These are phyloP conservation scores for Akanthomyces uredinophilus DNA, from an alignment of 2,329 filamentous ascomycete genomes.

Conservation along the genomic window DNA sequence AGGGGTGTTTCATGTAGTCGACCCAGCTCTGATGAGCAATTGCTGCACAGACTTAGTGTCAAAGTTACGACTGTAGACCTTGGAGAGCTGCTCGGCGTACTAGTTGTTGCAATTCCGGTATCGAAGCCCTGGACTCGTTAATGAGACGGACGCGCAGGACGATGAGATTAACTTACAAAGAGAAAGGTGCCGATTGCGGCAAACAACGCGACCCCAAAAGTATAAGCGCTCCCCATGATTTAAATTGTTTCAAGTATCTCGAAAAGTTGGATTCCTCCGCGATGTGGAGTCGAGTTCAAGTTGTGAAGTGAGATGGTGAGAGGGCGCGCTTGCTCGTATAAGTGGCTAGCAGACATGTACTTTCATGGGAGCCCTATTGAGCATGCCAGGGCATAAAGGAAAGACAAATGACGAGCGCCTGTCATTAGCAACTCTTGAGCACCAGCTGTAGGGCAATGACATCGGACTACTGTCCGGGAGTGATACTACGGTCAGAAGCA, in stretches of 20 bases:
- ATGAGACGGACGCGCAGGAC: not conserved
- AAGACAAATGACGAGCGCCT: not conserved
- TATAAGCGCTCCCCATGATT: constrained; percentile 1
- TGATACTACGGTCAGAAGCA: not conserved
- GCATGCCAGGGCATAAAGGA: not conserved
- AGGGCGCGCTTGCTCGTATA: not conserved
- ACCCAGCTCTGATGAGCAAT: constrained; percentile 57
- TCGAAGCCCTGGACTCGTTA: constrained; percentile 45
- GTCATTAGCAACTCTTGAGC: not conserved
- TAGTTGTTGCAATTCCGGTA: constrained; percentile 56
- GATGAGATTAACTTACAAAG: constrained; percentile 37
- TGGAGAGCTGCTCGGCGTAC: constrained; percentile 28
- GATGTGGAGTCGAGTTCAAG: too few relatives aligned
- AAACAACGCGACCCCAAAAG: constrained; percentile 43
- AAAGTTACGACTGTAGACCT: not conserved
- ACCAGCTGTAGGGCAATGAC: too few relatives aligned
- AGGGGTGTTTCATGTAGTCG: constrained; percentile 52
- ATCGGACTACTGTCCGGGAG: not conserved
- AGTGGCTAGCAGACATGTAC: not conserved
- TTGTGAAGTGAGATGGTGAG: not conserved
- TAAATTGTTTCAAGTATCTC: not conserved
- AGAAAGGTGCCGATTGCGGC: constrained; percentile 55
- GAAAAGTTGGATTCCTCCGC: too few relatives aligned
- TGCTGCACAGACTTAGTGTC: constrained; percentile 27
- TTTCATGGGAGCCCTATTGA: not conserved